phyloP scores from a whole-genome alignment of 108 stramenopile genomes.

The Nitzschia putrida region DNA sequence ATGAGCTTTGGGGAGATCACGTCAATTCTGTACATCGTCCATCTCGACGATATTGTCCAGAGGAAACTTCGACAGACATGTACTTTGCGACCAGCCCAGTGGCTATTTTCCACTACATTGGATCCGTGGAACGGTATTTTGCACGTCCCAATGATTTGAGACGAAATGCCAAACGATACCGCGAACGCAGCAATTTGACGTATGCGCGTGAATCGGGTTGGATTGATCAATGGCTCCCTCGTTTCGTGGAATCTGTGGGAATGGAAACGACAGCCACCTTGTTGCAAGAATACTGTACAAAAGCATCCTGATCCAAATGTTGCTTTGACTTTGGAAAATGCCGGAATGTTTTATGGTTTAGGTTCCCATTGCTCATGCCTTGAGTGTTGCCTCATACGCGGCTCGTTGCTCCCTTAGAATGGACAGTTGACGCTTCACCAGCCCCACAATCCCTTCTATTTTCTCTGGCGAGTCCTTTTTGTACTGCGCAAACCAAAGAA shows the following conservation, averaged over 20 bases:
- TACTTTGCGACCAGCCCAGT: slow-evolving; percentile 14
- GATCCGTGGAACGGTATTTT: slow-evolving; percentile 39
- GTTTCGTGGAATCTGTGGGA: slow-evolving; percentile 27
- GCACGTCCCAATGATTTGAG: slow-evolving; percentile 33
- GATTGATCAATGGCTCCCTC: slow-evolving; percentile 38
- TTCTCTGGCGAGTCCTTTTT: slow-evolving; percentile 2
- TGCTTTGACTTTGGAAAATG: too few species aligned
- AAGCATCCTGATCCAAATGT: too few species aligned
- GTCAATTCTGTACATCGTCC: background rate
- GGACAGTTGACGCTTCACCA: slow-evolving; percentile 44
- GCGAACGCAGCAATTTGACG: slow-evolving; percentile 12
- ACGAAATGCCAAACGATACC: slow-evolving; percentile 18
- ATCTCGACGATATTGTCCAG: background rate
- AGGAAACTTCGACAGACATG: background rate
- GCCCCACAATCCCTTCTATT: slow-evolving; percentile 26
- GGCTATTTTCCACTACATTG: slow-evolving; percentile 38
- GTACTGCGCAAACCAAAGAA: slow-evolving; percentile 42
- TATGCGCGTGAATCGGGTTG: slow-evolving; percentile 26
- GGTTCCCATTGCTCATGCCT: background rate
- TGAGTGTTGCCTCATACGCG: background rate
- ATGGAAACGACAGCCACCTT: background rate
- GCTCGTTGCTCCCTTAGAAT: slow-evolving; percentile 10
- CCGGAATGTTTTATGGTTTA: background rate
- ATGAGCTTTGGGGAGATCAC: background rate
- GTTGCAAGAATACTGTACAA: too few species aligned